These are phyloP conservation scores for Cercospora nicotianae DNA, from an alignment of 2,329 filamentous ascomycete species.

Conservation along the genomic window DNA sequence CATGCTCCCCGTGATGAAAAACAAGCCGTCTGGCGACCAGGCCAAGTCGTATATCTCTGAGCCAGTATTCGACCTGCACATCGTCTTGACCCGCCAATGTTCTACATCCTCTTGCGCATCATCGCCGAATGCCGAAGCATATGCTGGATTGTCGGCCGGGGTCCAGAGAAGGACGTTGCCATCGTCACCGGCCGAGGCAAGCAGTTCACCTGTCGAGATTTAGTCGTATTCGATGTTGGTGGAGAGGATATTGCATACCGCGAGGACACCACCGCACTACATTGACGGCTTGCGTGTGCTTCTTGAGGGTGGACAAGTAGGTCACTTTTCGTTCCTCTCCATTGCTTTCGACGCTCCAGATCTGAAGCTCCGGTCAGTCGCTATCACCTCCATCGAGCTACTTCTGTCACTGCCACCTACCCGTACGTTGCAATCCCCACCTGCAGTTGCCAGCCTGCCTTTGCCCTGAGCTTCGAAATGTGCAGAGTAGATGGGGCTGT, in stretches of 20 bases:
- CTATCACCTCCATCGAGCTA: neutral
- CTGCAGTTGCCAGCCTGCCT: slow-evolving; percentile 86
- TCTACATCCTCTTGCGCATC: slow-evolving; percentile 91
- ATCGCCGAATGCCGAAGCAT: slow-evolving; percentile 68
- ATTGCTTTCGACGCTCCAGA: slow-evolving; percentile 86
- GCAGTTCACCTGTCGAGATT: slow-evolving; percentile 70
- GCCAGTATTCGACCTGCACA: slow-evolving; percentile 84
- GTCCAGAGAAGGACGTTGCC: slow-evolving; percentile 97
- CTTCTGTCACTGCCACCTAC: slow-evolving; percentile 54
- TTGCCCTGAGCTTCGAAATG: slow-evolving; percentile 94
- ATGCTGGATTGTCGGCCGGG: slow-evolving; percentile 72
- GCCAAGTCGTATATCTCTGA: slow-evolving; percentile 97
- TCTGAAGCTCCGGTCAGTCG: slow-evolving; percentile 48
- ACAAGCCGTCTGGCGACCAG: slow-evolving; percentile 95
- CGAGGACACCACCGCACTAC: slow-evolving; percentile 94
- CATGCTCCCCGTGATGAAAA: slow-evolving; percentile 99
- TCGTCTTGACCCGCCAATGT: slow-evolving; percentile 93
- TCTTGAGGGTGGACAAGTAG: slow-evolving; percentile 86
- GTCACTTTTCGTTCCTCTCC: slow-evolving; percentile 86
- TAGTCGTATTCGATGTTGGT: neutral
- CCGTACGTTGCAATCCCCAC: slow-evolving; percentile 94
- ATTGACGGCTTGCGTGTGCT: slow-evolving; percentile 97
- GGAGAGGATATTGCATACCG: slow-evolving; percentile 56
- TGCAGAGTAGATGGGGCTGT: slow-evolving; percentile 93
- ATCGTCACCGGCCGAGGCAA: slow-evolving; percentile 94